Evolutionary conservation across 2,329 filamentous ascomycete species (phyloP).

Genomic region (Tolypocladium paradoxum): DNA sequence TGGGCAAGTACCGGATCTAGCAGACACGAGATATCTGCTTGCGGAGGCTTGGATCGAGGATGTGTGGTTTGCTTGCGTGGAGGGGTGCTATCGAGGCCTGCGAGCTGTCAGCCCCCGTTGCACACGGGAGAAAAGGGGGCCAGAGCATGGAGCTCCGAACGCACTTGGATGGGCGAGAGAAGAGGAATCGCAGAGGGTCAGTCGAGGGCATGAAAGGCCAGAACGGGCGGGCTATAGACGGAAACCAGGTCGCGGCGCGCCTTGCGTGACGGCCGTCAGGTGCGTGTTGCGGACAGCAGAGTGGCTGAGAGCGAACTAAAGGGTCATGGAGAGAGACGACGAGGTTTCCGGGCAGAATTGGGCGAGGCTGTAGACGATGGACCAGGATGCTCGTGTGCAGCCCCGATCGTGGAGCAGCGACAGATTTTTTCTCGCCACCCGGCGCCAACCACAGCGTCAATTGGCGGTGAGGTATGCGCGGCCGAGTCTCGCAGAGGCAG

Average conservation of each 20-base stretch:
- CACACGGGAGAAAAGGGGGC: not conserved
- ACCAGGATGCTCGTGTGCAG: not conserved
- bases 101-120: not conserved
- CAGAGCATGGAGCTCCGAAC: conserved; percentile 16
- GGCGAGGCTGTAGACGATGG: not conserved
- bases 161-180: conserved; percentile 80
- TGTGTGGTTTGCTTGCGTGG: conserved; percentile 3
- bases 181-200: conserved; percentile 86
- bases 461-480: not conserved
- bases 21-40: conserved; percentile 21
- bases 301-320: not conserved
- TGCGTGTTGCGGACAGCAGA: not conserved
- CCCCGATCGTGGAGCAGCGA: not conserved
- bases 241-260: conserved; percentile 14
- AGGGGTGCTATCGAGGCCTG: conserved; percentile 52
- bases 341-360: not conserved
- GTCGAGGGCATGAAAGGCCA: conserved; percentile 76
- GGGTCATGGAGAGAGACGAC: not conserved
- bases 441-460: not conserved
- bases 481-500: not conserved
- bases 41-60: conserved; percentile 5
- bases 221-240: conserved; percentile 7
- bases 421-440: not conserved
- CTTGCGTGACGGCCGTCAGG: conserved; percentile 3
- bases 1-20: conserved; percentile 73